phyloP scores from a whole-genome alignment of 306 rosid species.

The Inga laurina region DNA sequence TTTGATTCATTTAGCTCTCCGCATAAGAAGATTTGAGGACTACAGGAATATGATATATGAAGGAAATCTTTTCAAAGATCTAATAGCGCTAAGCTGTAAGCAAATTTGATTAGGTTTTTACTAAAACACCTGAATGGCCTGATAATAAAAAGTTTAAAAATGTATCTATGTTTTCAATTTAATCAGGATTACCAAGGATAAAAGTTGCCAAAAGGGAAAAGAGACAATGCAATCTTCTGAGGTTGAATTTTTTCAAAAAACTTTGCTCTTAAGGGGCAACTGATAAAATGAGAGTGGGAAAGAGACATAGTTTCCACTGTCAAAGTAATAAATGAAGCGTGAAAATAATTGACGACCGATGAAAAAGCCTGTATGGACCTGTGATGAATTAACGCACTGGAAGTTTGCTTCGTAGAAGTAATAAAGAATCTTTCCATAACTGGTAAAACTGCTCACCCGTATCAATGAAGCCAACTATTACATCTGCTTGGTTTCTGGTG shows the following conservation, averaged over 20 bases:
- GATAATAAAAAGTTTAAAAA: not conserved
- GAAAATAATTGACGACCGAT: conserved; percentile 24
- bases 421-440: not conserved
- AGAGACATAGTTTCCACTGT: conserved; percentile 25
- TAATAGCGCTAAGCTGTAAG: too few species aligned
- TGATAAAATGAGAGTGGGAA: conserved; percentile 10
- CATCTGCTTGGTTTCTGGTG: conserved; percentile 73
- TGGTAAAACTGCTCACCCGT: conserved; percentile 49
- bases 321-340: conserved; percentile 30
- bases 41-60: too few species aligned
- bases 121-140: not conserved
- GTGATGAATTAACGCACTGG: conserved; percentile 11
- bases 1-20: too few species aligned
- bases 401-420: not conserved
- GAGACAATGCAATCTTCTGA: not conserved
- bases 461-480: conserved; percentile 79
- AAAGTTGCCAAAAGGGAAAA: conserved; percentile 12
- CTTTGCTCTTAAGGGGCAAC: conserved; percentile 5
- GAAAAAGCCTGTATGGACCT: not conserved
- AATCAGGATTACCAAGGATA: not conserved
- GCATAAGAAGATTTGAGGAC: too few species aligned
- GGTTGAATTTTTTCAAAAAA: not conserved
- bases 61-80: too few species aligned
- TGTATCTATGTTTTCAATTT: not conserved
- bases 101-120: not conserved